A percentile compares a stretch with the other conserved stretches of the same genome.
Evolutionary conservation across 805 yeast genomes (phyloP).

Genomic region (Vanderwaltozyma verrucispora): DNA sequence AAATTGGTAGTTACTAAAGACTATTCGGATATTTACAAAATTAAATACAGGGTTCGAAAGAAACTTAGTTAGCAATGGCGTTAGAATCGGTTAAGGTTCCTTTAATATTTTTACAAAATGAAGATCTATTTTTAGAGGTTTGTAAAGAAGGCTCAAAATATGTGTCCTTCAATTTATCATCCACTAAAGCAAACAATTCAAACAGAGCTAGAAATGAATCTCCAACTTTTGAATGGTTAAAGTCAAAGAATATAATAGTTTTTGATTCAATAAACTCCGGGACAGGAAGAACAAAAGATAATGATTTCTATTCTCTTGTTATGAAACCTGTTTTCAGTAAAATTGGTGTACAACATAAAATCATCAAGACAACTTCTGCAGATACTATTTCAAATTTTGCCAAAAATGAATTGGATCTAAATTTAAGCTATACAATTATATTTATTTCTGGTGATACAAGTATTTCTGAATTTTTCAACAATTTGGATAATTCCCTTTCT

Average conservation of each 20-base stretch:
- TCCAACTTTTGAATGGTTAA: neutral
- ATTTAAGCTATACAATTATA: slow-evolving; percentile 34
- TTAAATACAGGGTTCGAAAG: no score
- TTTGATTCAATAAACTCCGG: slow-evolving; percentile 33
- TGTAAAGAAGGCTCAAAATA: slow-evolving; percentile 7
- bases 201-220: neutral
- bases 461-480: slow-evolving; percentile 63
- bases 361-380: slow-evolving; percentile 34
- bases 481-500: slow-evolving; percentile 13
- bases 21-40: no score
- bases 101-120: neutral
- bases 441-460: slow-evolving; percentile 85
- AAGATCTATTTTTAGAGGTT: slow-evolving; percentile 3
- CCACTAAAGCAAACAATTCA: slow-evolving; percentile 1
- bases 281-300: slow-evolving; percentile 23
- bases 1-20: no score
- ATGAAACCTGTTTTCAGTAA: slow-evolving; percentile 38
- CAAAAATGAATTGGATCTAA: slow-evolving; percentile 11
- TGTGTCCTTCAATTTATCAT: slow-evolving; percentile 6
- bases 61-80: no score
- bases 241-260: slow-evolving; percentile 14
- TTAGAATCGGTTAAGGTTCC: no score
- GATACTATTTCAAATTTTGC: slow-evolving; percentile 36
- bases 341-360: slow-evolving; percentile 30
- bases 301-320: slow-evolving; percentile 34